These are phyloP conservation scores for Scutellaria minor DNA, from an alignment of 257 asterid genomes.

Conservation along the genomic window DNA sequence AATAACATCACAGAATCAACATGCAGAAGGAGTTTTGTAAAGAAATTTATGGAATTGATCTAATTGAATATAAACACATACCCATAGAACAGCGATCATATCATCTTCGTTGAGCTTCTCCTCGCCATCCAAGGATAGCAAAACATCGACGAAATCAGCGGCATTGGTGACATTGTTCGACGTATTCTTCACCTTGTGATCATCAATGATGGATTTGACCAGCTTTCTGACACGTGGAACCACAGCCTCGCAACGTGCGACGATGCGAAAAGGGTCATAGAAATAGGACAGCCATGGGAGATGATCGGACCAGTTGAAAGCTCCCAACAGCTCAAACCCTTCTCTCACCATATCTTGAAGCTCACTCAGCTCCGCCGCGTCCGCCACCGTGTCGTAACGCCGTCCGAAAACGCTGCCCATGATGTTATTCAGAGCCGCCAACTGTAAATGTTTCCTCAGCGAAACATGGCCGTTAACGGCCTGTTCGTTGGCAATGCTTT, in stretches of 20 bases:
- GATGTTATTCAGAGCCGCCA: conserved; percentile 50
- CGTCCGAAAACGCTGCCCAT: conserved; percentile 66
- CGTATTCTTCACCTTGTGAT: conserved; percentile 31
- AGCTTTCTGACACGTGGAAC: conserved; percentile 53
- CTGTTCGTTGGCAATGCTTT: conserved; percentile 32
- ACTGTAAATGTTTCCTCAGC: conserved; percentile 45
- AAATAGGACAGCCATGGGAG: conserved; percentile 53
- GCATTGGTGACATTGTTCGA: background rate
- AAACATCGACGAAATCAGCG: conserved; percentile 62
- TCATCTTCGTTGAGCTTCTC: conserved; percentile 67
- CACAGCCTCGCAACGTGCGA: conserved; percentile 44
- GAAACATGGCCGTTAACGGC: conserved; percentile 12
- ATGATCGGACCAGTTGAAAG: conserved; percentile 65
- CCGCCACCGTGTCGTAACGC: conserved; percentile 35
- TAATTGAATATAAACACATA: conserved; percentile 11
- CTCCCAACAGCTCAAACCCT: conserved; percentile 61
- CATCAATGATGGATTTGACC: conserved; percentile 45
- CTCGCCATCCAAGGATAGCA: conserved; percentile 63
- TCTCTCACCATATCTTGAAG: conserved; percentile 51
- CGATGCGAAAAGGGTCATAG: conserved; percentile 45
- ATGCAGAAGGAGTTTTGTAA: too few species aligned
- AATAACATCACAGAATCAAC: too few species aligned
- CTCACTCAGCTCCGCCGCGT: conserved; percentile 39
- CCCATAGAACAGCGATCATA: conserved; percentile 79
- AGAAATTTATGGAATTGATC: background rate